Evolutionary conservation across 1,284 basidiomycete genomes (phyloP).

Genomic region (Pyrrhoderma lamaoense): DNA sequence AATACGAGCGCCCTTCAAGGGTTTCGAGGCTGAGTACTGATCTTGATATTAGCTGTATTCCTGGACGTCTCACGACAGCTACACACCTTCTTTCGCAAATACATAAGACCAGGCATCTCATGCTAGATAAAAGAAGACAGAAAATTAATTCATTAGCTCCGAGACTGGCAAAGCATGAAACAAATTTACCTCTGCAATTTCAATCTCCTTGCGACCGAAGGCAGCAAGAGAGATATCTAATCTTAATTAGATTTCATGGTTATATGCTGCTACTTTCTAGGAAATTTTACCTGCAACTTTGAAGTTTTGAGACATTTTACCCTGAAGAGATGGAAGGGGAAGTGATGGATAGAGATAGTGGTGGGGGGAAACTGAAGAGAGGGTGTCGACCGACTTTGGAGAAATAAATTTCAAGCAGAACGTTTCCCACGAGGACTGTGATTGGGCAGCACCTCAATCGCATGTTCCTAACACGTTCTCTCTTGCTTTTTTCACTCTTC

Average conservation of each 20-base stretch:
- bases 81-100: constrained; percentile 74
- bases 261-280: background rate
- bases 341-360: constrained; percentile 26
- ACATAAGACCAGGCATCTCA: constrained; percentile 94
- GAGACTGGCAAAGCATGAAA: background rate
- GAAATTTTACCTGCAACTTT: constrained; percentile 65
- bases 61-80: constrained; percentile 1
- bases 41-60: constrained; percentile 21
- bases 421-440: too few species aligned
- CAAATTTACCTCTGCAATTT: constrained; percentile 80
- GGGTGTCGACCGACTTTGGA: constrained; percentile 25
- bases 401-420: constrained; percentile 25
- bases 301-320: constrained; percentile 57
- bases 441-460: background rate
- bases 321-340: constrained; percentile 22
- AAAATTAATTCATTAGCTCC: constrained; percentile 17
- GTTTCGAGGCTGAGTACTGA: constrained; percentile 77
- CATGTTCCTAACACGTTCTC: too few species aligned
- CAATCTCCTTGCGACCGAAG: constrained; percentile 96
- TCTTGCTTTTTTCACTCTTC: too few species aligned
- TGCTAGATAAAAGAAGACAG: constrained; percentile 40
- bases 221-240: constrained; percentile 93
- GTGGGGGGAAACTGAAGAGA: constrained; percentile 28
- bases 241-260: constrained; percentile 17
- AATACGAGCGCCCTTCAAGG: constrained; percentile 92